Percentiles rank a stretch among this genome's conserved stretches.
These are phyloP conservation scores for Mortierella sp. DNA, from an alignment of 371 early-diverging fungal species.

Conservation along the genomic window DNA sequence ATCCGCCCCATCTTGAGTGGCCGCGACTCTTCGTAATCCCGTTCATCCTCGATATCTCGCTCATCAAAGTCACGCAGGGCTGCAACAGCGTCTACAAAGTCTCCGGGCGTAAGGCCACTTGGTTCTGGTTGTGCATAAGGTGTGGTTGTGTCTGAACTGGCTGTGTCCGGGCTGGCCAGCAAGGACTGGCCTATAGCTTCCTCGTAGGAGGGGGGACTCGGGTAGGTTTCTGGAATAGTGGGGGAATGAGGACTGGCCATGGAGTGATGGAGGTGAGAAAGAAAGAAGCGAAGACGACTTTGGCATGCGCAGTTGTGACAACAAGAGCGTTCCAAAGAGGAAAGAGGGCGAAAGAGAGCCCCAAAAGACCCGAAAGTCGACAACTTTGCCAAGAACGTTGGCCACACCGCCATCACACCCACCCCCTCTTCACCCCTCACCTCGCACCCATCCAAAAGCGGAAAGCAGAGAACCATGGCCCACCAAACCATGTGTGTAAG, in stretches of 20 bases:
- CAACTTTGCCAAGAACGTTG: too few relatives aligned
- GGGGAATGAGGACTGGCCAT: neutral
- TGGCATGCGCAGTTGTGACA: too few relatives aligned
- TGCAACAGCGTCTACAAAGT: conserved; percentile 1
- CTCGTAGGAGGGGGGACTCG: conserved; percentile 34
- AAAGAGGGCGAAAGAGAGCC: too few relatives aligned
- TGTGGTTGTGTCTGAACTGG: neutral
- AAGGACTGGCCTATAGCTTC: conserved; percentile 22
- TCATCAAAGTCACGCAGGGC: conserved; percentile 4
- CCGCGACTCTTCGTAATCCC: conserved; percentile 40
- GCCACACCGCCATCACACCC: too few relatives aligned
- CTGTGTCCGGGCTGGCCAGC: neutral
- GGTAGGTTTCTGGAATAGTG: neutral
- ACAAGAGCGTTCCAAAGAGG: too few relatives aligned
- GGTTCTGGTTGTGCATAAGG: neutral
- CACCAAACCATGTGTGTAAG: too few relatives aligned
- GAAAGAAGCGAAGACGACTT: too few relatives aligned
- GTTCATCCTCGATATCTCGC: conserved; percentile 29
- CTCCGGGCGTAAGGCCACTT: conserved; percentile 9
- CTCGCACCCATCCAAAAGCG: too few relatives aligned
- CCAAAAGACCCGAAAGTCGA: too few relatives aligned
- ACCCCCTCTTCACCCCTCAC: too few relatives aligned
- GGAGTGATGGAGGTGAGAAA: neutral
- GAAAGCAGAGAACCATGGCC: too few relatives aligned
- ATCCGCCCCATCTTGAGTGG: conserved; percentile 37